phyloP scores from a whole-genome alignment of 495 filamentous ascomycete species.

The Aspergillus homomorphus region DNA sequence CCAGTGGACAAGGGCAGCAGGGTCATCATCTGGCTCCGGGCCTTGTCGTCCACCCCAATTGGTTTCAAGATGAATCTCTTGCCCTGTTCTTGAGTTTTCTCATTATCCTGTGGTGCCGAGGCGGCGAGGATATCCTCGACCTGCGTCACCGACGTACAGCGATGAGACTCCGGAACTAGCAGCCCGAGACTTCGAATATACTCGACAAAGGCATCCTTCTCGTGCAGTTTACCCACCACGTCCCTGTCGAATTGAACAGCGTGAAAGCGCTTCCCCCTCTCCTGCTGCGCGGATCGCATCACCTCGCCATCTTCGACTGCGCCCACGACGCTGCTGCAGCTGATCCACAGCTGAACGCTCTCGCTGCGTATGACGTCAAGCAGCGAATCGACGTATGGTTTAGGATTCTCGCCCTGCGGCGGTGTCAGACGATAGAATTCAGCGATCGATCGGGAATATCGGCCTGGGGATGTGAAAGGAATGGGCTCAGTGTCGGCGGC shows the following conservation, averaged over 20 bases:
- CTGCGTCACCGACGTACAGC: neutral
- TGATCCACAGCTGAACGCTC: slow-evolving; percentile 2
- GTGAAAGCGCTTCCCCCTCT: neutral
- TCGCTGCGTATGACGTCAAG: neutral
- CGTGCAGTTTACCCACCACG: neutral
- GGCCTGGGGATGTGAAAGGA: neutral
- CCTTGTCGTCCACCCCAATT: neutral
- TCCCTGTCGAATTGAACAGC: neutral
- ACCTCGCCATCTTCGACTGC: slow-evolving; percentile 7
- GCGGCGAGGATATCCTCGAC: neutral
- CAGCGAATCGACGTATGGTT: slow-evolving; percentile 2
- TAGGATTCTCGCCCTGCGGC: neutral
- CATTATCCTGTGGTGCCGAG: neutral
- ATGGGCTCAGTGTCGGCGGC: slow-evolving; percentile 1
- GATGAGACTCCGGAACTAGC: neutral
- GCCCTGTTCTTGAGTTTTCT: neutral
- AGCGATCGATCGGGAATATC: neutral
- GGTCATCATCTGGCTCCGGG: slow-evolving; percentile 1
- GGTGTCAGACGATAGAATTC: neutral
- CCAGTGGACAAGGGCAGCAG: neutral
- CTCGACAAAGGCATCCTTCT: neutral
- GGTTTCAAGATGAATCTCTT: slow-evolving; percentile 7
- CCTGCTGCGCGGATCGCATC: neutral
- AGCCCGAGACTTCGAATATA: neutral
- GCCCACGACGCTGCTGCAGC: slow-evolving; percentile 3